Percentiles rank a stretch among this genome's conserved stretches.
These are phyloP conservation scores for Podila horticola DNA, from an alignment of 192 early-diverging fungal genomes.

Conservation along the genomic window DNA sequence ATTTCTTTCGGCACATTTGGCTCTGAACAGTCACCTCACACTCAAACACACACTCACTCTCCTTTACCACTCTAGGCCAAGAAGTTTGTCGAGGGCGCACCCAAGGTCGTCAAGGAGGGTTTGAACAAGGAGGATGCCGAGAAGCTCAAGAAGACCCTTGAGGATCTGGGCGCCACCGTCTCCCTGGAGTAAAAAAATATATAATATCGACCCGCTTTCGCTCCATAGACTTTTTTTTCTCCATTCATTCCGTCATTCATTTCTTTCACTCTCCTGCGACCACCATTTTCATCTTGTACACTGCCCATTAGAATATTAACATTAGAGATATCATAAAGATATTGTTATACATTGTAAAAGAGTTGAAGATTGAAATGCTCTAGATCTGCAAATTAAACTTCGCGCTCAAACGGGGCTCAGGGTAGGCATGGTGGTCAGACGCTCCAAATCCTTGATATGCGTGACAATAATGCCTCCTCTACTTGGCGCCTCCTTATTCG, in stretches of 20 bases:
- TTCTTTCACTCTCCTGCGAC: too few species aligned
- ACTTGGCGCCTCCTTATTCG: not conserved
- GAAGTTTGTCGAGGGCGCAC: constrained; percentile 98
- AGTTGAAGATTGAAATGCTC: too few species aligned
- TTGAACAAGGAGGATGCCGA: constrained; percentile 95
- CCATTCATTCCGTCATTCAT: too few species aligned
- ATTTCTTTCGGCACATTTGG: not conserved
- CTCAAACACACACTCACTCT: too few species aligned
- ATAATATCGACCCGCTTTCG: too few species aligned
- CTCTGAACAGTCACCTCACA: too few species aligned
- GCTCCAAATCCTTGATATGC: constrained; percentile 38
- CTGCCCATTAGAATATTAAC: too few species aligned
- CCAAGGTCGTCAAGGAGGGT: constrained; percentile 94
- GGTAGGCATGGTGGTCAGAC: constrained; percentile 29
- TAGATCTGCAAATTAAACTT: too few species aligned
- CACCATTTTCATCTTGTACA: too few species aligned
- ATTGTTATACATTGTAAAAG: too few species aligned
- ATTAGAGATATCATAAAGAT: too few species aligned
- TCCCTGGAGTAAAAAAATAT: constrained; percentile 81
- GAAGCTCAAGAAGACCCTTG: constrained; percentile 95
- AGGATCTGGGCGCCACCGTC: constrained; percentile 93
- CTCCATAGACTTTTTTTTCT: too few species aligned
- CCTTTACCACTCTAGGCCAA: constrained; percentile 77
- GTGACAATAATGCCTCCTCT: constrained; percentile 23
- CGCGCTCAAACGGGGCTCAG: constrained; percentile 1